Conservation (phyloP, 2,329 filamentous ascomycete genomes). For the Ceratocystis papillata region DNA sequence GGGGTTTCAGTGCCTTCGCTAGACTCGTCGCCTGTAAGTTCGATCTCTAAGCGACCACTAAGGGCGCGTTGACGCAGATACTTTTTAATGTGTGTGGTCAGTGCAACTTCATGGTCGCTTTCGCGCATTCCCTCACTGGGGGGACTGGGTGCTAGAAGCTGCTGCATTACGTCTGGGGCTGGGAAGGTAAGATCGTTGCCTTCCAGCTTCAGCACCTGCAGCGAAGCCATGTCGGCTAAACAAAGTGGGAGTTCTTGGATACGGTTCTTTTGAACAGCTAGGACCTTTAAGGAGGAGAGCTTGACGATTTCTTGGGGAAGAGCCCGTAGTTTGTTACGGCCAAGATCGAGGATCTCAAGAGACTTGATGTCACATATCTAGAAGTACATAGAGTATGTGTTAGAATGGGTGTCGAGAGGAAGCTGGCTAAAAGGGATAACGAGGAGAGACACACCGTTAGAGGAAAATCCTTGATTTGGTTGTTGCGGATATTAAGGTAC, state of each 20-base stretch:
- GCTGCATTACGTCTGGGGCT: constrained; percentile 52
- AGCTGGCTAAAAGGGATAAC: constrained; percentile 2
- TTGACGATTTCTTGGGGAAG: constrained; percentile 71
- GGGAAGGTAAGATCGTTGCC: constrained; percentile 79
- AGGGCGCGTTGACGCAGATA: constrained; percentile 46
- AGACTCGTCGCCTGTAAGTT: constrained; percentile 48
- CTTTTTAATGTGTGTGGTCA: constrained; percentile 52
- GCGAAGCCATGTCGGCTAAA: constrained; percentile 76
- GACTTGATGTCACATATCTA: constrained; percentile 78
- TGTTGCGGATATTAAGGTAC: constrained; percentile 71
- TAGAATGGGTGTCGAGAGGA: not conserved
- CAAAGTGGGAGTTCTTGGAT: constrained; percentile 76
- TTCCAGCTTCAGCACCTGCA: constrained; percentile 81
- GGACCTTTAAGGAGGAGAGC: constrained; percentile 74
- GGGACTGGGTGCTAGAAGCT: constrained; percentile 45
- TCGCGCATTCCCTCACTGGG: constrained; percentile 50
- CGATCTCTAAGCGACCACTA: constrained; percentile 43
- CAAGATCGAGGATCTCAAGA: constrained; percentile 85
- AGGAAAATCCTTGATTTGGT: constrained; percentile 55
- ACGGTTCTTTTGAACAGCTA: constrained; percentile 77
- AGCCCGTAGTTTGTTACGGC: constrained; percentile 69
- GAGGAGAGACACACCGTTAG: constrained; percentile 38
- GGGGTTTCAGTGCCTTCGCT: constrained; percentile 74
- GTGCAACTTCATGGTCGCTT: constrained; percentile 51
- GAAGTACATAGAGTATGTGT: not conserved